Conservation (phyloP, 805 yeast genomes). For the Kuraishia hungarica region DNA sequence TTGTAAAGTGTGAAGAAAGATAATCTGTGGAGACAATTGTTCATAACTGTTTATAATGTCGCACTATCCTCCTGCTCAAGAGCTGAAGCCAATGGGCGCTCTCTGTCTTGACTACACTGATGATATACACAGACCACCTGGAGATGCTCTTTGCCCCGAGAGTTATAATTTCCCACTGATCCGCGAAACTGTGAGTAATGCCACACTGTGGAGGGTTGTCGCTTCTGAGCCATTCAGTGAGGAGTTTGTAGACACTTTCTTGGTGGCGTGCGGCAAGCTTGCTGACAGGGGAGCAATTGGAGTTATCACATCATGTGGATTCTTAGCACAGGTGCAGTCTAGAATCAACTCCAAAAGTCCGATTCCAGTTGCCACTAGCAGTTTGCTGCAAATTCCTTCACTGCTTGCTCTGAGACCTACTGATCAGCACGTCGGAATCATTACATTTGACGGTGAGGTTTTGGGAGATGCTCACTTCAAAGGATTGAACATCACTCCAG, state of each 20-base stretch:
- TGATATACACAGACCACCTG: constrained; percentile 25
- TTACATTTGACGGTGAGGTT: constrained; percentile 20
- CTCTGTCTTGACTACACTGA: constrained; percentile 20
- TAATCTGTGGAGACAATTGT: no score
- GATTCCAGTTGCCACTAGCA: constrained; percentile 24
- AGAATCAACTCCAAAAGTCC: constrained; percentile 11
- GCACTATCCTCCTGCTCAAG: constrained; percentile 10
- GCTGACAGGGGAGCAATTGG: constrained; percentile 24
- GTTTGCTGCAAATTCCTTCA: constrained; percentile 21
- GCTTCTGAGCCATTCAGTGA: constrained; percentile 13
- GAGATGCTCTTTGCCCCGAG: constrained; percentile 18
- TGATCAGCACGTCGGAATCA: constrained; percentile 17
- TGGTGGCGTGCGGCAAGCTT: constrained; percentile 17
- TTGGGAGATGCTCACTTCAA: constrained; percentile 19
- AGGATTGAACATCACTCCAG: constrained; percentile 19
- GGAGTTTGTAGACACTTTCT: constrained; percentile 17
- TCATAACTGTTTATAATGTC: constrained; percentile 11
- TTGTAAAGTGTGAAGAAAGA: no score
- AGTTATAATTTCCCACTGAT: constrained; percentile 19
- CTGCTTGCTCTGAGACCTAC: constrained; percentile 13
- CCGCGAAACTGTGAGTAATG: constrained; percentile 15
- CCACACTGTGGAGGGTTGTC: constrained; percentile 20
- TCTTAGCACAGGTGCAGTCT: constrained; percentile 22
- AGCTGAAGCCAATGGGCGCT: constrained; percentile 19
- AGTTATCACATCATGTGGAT: constrained; percentile 26